Percentiles rank a stretch among this genome's conserved stretches.
These are phyloP conservation scores for Xylaria intraflava DNA, from an alignment of 495 filamentous ascomycete genomes.

Conservation along the genomic window DNA sequence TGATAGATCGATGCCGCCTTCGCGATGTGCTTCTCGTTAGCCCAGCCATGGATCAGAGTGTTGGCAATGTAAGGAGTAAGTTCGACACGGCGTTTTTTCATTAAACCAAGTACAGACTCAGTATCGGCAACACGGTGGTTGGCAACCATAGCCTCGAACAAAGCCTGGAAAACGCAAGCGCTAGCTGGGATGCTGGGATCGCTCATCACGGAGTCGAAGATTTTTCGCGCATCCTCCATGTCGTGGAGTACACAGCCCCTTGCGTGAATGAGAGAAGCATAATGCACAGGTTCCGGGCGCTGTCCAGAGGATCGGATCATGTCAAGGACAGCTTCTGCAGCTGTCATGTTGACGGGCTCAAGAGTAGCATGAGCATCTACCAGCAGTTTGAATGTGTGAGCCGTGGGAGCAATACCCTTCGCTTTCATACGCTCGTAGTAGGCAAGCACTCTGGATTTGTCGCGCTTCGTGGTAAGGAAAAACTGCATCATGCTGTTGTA, in stretches of 20 bases:
- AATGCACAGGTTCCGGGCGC: slow-evolving; percentile 85
- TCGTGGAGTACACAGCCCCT: slow-evolving; percentile 93
- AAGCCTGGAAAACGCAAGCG: slow-evolving; percentile 87
- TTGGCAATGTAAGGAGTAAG: slow-evolving; percentile 98
- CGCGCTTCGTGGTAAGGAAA: slow-evolving; percentile 94
- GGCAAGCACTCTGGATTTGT: slow-evolving; percentile 85
- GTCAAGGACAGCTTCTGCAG: slow-evolving; percentile 78
- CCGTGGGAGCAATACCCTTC: slow-evolving; percentile 81
- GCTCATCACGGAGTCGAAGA: slow-evolving; percentile 74
- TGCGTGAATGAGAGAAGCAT: slow-evolving; percentile 90
- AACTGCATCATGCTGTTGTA: slow-evolving; percentile 99
- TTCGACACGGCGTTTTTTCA: slow-evolving; percentile 64
- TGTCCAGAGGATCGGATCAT: slow-evolving; percentile 68
- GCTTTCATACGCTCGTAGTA: slow-evolving; percentile 93
- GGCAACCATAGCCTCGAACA: slow-evolving; percentile 94
- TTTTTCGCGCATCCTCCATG: slow-evolving; percentile 67
- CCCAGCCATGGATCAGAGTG: slow-evolving; percentile 98
- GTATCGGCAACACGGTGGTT: slow-evolving; percentile 79
- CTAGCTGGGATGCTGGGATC: slow-evolving; percentile 59
- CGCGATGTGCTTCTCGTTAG: slow-evolving; percentile 68
- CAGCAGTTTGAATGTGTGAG: slow-evolving; percentile 95
- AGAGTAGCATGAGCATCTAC: slow-evolving; percentile 93
- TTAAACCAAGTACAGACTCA: slow-evolving; percentile 62
- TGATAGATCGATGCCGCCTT: slow-evolving; percentile 77
- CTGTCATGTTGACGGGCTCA: slow-evolving; percentile 83